Percentiles rank a stretch among this genome's conserved stretches.
Evolutionary conservation across 2,329 filamentous ascomycete genomes (phyloP).

Genomic region (Phialocephala subalpina): DNA sequence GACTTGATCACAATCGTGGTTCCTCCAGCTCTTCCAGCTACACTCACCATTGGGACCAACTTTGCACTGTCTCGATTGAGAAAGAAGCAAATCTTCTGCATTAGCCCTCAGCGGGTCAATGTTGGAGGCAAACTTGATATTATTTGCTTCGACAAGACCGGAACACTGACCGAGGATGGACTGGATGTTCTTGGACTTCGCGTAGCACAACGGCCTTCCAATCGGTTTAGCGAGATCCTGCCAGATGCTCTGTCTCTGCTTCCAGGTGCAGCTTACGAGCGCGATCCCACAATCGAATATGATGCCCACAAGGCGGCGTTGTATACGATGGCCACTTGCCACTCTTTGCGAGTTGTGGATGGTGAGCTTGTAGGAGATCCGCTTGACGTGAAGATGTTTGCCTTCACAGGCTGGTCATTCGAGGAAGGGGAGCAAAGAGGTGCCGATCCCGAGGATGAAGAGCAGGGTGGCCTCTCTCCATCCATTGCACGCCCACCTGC

Average conservation of each 20-base stretch:
- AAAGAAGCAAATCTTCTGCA: constrained; percentile 93
- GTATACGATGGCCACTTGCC: constrained; percentile 97
- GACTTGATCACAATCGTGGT: constrained; percentile 98
- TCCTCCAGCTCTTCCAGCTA: constrained; percentile 91
- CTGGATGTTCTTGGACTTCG: constrained; percentile 91
- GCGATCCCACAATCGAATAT: constrained; percentile 67
- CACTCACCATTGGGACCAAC: constrained; percentile 94
- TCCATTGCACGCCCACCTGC: constrained; percentile 85
- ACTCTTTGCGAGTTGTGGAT: constrained; percentile 87
- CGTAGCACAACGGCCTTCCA: constrained; percentile 70
- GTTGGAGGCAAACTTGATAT: constrained; percentile 95
- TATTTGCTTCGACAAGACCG: constrained; percentile 98
- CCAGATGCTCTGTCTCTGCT: constrained; percentile 69
- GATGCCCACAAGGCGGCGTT: constrained; percentile 73
- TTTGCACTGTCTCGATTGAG: constrained; percentile 90
- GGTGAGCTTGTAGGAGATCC: constrained; percentile 92
- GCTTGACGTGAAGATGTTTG: constrained; percentile 97
- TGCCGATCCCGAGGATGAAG: constrained; percentile 73
- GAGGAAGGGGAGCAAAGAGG: constrained; percentile 82
- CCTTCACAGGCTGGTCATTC: constrained; percentile 92
- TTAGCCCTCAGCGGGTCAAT: constrained; percentile 96
- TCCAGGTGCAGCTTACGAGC: constrained; percentile 58
- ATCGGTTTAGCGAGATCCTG: constrained; percentile 79
- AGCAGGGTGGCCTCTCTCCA: constrained; percentile 80
- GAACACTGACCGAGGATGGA: constrained; percentile 96